Base-by-base conservation (phyloP, 371 early-diverging fungal genomes). In the Saksenaea vasiformis region DNA sequence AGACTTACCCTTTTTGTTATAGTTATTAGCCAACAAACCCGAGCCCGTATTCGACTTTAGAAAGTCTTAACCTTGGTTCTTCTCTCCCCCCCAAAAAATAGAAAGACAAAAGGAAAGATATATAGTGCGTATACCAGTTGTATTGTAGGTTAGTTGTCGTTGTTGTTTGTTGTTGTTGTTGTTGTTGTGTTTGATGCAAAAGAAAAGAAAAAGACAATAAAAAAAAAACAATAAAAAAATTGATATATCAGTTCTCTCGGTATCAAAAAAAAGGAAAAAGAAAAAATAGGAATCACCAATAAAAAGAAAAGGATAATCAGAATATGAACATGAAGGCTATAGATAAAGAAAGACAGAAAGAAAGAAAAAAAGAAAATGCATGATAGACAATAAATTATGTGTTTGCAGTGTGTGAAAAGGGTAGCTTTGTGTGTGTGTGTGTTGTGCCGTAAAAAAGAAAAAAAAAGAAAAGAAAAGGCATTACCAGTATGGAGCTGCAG, bases 1-100 rank as follows among this genome's bases (percentile, higher is more conserved):
- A 36, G n/a, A 47, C 13, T 11, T 47, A 19, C 27, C 31, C 19
- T 38, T 22, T 22, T 79, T 62, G 7, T 56, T 62, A 53, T 73
- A 75, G 56, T 72, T 92, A 56, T 71, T 94, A 61, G 82, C 71
- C 31, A 94, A 94, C 79, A 87, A 87, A 74, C 93, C 93, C 64
- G 83, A 78, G 5, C 70, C 69, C 11, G 78, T 82, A 8, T 84
- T 88, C 68, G 87, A 89, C 71, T 90, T 83, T 66, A 73, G 87
- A 56, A 79, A 80, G 39, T 85, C 86, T 13, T 84, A 62, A 72
- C n/a, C 24, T n/a, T n/a, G n/a, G n/a, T n/a, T n/a, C n/a, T n/a
- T 35, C 36, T 22, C n/a, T 26, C 35, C 43, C 35, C n/a, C n/a
- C 27, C 24, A 13, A 7, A 37, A 11, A 54, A 31, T 15, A 35